Conservation (phyloP, 148 eudicot species). For the Agrostemma githago region DNA sequence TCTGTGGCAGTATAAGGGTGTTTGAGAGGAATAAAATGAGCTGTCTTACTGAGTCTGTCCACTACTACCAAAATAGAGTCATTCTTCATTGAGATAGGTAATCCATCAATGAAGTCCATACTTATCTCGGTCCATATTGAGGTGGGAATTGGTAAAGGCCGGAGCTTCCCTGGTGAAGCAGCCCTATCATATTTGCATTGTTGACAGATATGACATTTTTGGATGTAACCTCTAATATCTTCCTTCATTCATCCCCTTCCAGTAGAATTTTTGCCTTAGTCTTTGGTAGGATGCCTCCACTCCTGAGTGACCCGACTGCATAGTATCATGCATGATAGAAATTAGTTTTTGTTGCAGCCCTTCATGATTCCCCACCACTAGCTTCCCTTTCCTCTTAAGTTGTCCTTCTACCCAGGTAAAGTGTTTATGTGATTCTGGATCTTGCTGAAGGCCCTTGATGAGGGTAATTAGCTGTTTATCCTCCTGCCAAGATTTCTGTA, state of each 20-base stretch:
- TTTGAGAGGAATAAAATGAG: not conserved
- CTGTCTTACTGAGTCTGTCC: not conserved
- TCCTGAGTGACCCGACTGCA: not conserved
- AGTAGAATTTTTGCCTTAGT: not conserved
- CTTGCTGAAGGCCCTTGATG: not conserved
- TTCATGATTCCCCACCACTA: not conserved
- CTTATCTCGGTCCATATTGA: not conserved
- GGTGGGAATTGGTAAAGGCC: not conserved
- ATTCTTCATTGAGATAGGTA: not conserved
- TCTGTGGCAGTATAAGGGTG: not conserved
- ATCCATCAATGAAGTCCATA: not conserved
- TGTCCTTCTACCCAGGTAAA: not conserved
- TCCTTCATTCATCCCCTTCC: not conserved
- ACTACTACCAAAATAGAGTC: not conserved
- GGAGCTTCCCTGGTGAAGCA: not conserved
- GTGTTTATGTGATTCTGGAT: not conserved
- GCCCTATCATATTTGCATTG: not conserved
- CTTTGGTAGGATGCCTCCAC: not conserved
- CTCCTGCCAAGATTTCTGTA: not conserved
- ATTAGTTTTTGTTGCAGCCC: not conserved
- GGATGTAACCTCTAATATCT: not conserved
- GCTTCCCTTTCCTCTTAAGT: not conserved
- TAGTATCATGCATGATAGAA: not conserved
- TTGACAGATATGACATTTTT: not conserved
- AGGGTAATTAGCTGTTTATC: not conserved